These are phyloP conservation scores for Cucurbita moschata DNA, from an alignment of 306 rosid genomes.

Conservation along the genomic window DNA sequence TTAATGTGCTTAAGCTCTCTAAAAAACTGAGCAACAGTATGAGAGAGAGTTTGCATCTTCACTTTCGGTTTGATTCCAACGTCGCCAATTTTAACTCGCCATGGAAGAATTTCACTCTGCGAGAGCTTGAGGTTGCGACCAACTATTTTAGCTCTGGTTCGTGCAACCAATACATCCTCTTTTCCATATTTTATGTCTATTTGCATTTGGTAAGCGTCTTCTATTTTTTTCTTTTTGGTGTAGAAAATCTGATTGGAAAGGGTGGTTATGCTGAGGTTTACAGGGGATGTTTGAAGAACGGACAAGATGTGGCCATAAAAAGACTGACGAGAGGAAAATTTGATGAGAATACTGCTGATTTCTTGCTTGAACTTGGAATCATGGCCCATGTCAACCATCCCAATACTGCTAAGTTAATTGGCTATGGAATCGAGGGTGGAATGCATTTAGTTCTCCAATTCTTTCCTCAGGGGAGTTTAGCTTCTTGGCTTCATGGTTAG, in stretches of 20 bases:
- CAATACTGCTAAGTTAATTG: conserved; percentile 74
- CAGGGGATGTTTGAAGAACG: conserved; percentile 64
- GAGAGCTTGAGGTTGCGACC: conserved; percentile 61
- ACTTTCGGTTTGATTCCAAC: conserved; percentile 27
- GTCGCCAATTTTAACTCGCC: conserved; percentile 35
- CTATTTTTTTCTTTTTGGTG: conserved; percentile 13
- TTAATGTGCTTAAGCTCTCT: conserved; percentile 30
- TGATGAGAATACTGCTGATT: conserved; percentile 65
- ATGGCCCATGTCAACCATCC: conserved; percentile 88
- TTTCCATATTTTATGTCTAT: neutral
- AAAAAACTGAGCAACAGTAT: conserved; percentile 57
- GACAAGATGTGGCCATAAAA: conserved; percentile 66
- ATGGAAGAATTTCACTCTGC: conserved; percentile 64
- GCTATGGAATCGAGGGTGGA: conserved; percentile 94
- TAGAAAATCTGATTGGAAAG: conserved; percentile 82
- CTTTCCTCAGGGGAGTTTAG: conserved; percentile 80
- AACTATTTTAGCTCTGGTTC: conserved; percentile 59
- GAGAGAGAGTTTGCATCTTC: conserved; percentile 37
- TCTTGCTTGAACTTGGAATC: conserved; percentile 78
- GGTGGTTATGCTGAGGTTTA: conserved; percentile 96
- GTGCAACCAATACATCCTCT: neutral
- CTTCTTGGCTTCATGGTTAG: conserved; percentile 70
- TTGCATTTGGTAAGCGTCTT: neutral
- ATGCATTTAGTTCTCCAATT: conserved; percentile 76
- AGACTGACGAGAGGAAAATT: conserved; percentile 53